Evolutionary conservation across 1,139 yeast genomes (phyloP).

Genomic region (Taphrina sp.): DNA sequence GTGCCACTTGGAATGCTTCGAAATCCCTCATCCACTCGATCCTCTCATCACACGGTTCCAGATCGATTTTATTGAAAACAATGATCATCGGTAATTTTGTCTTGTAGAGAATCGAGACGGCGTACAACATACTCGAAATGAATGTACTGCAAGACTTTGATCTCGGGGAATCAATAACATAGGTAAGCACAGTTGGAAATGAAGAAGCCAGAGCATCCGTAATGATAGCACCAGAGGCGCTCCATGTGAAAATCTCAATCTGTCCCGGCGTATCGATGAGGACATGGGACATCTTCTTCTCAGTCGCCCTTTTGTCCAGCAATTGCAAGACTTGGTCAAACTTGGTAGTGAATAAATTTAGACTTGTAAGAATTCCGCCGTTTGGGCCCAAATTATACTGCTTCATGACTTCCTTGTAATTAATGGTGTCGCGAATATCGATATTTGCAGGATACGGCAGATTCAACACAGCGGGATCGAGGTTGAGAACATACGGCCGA

Average conservation of each 20-base stretch:
- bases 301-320: slow-evolving; percentile 68
- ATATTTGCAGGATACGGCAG: slow-evolving; percentile 93
- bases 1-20: slow-evolving; percentile 80
- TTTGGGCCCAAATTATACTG: slow-evolving; percentile 89
- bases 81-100: slow-evolving; percentile 95
- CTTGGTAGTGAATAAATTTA: slow-evolving; percentile 88
- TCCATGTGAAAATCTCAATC: slow-evolving; percentile 58
- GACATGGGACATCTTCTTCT: slow-evolving; percentile 50
- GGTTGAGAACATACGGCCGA: slow-evolving; percentile 80
- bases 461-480: slow-evolving; percentile 93
- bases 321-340: slow-evolving; percentile 89
- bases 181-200: slow-evolving; percentile 93
- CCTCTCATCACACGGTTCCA: slow-evolving; percentile 55
- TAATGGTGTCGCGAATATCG: slow-evolving; percentile 93
- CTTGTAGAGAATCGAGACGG: slow-evolving; percentile 93
- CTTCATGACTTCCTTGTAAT: slow-evolving; percentile 95
- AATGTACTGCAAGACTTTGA: slow-evolving; percentile 92
- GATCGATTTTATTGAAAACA: slow-evolving; percentile 94
- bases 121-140: slow-evolving; percentile 97
- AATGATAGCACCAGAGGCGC: slow-evolving; percentile 94
- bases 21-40: slow-evolving; percentile 99
- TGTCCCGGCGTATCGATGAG: slow-evolving; percentile 98
- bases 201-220: slow-evolving; percentile 96
- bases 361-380: slow-evolving; percentile 95
- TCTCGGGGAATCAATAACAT: slow-evolving; percentile 94